These are phyloP conservation scores for Vishniacozyma victoriae DNA, from an alignment of 768 basidiomycete genomes.

Conservation along the genomic window DNA sequence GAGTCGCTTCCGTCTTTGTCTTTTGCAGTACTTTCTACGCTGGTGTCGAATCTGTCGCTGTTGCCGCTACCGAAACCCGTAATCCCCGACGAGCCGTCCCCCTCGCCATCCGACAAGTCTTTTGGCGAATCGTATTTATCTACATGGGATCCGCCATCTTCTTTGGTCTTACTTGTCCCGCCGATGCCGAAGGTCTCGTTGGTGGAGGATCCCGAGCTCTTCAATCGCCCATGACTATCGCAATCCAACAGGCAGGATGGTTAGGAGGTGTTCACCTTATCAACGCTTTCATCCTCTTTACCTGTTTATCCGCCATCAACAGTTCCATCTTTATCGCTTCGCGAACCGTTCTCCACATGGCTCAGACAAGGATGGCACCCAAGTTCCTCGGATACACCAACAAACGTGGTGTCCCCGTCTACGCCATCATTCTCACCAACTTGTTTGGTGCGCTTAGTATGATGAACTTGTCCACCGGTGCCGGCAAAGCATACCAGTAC, in stretches of 20 bases:
- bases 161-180: conserved; percentile 6
- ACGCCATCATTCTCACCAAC: conserved; percentile 6
- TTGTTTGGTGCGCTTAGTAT: conserved; percentile 4
- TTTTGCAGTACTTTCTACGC: conserved; percentile 4
- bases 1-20: conserved; percentile 7
- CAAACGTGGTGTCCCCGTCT: conserved; percentile 12
- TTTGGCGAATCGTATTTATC: conserved; percentile 11
- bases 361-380: conserved; percentile 6
- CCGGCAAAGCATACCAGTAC: conserved; percentile 6
- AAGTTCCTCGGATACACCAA: conserved; percentile 11
- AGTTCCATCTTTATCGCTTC: conserved; percentile 3
- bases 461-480: conserved; percentile 6
- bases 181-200: conserved; percentile 3
- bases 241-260: background rate
- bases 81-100: conserved; percentile 11
- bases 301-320: conserved; percentile 12
- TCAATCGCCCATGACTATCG: conserved; percentile 4
- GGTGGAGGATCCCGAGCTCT: conserved; percentile 1
- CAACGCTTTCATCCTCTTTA: conserved; percentile 1
- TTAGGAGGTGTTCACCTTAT: background rate
- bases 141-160: conserved; percentile 7
- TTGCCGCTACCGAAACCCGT: conserved; percentile 3
- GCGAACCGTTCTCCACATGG: conserved; percentile 1
- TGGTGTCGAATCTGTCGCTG: conserved; percentile 5
- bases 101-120: conserved; percentile 4